Evolutionary conservation across 192 early-diverging fungal genomes (phyloP).

Genomic region (Coemansia sp.): DNA sequence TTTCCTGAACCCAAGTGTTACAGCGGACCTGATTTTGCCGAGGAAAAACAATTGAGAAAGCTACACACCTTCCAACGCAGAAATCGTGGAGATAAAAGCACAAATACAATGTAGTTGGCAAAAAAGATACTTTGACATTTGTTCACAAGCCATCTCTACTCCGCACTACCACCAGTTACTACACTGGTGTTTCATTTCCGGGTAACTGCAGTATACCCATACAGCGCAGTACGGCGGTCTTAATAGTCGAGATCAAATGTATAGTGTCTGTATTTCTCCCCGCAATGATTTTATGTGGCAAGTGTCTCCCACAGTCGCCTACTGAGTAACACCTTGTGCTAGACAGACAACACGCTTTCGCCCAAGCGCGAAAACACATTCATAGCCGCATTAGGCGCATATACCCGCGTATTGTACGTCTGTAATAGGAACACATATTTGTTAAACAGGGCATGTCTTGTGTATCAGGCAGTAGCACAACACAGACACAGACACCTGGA

Average conservation of each 20-base stretch:
- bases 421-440: background rate
- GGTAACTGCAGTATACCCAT: background rate
- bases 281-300: conserved; percentile 1
- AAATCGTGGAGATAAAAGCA: background rate
- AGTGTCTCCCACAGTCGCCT: background rate
- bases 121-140: background rate
- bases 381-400: background rate
- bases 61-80: background rate
- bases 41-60: too few species aligned
- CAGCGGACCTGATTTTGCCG: too few species aligned
- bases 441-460: background rate
- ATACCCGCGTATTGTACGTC: background rate
- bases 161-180: conserved; percentile 1
- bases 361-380: too few species aligned
- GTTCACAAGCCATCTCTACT: background rate
- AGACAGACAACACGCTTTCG: conserved; percentile 8
- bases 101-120: background rate
- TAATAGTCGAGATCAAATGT: background rate
- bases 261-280: background rate
- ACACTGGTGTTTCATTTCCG: background rate
- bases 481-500: background rate
- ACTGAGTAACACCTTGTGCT: conserved; percentile 40
- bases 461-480: conserved; percentile 2
- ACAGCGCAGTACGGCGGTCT: background rate
- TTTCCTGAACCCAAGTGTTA: background rate